phyloP scores from a whole-genome alignment of 1,284 basidiomycete genomes.

The Moesziomyces parantarcticus region DNA sequence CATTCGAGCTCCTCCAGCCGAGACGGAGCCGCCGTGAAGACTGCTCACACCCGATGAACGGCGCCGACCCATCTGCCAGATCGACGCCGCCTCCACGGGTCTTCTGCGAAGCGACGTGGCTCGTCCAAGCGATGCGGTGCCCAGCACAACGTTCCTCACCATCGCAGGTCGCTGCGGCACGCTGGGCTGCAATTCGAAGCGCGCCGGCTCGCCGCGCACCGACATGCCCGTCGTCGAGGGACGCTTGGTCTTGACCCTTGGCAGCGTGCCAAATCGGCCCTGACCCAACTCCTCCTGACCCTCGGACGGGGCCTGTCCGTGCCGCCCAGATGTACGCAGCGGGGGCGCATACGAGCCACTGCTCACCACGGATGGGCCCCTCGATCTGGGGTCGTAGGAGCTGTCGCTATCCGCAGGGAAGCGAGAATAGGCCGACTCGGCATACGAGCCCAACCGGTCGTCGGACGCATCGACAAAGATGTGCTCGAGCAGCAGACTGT shows the following conservation, averaged over 20 bases:
- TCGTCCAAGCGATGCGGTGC: constrained; percentile 14
- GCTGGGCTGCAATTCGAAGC: constrained; percentile 7
- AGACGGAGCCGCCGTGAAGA: not conserved
- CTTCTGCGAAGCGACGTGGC: constrained; percentile 4
- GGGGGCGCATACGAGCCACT: not conserved
- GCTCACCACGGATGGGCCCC: not conserved
- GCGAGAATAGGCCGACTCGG: constrained; percentile 2
- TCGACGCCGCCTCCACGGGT: constrained; percentile 8
- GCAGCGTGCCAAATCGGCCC: constrained; percentile 11
- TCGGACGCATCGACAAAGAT: constrained; percentile 29
- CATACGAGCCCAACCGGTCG: constrained; percentile 3
- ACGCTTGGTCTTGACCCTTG: constrained; percentile 5
- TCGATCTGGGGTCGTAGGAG: not conserved
- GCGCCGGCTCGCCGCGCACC: constrained; percentile 16
- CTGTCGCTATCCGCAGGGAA: not conserved
- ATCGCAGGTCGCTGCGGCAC: not conserved
- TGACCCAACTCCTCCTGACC: not conserved
- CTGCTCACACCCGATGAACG: constrained; percentile 25
- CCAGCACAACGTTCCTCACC: not conserved
- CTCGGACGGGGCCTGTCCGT: not conserved
- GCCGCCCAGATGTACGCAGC: too few species aligned
- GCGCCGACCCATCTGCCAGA: constrained; percentile 33
- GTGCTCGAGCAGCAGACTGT: constrained; percentile 31
- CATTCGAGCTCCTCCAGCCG: constrained; percentile 7
- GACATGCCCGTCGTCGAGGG: constrained; percentile 17